These are phyloP conservation scores for Pichia paraexigua DNA, from an alignment of 805 yeast species.

Conservation along the genomic window DNA sequence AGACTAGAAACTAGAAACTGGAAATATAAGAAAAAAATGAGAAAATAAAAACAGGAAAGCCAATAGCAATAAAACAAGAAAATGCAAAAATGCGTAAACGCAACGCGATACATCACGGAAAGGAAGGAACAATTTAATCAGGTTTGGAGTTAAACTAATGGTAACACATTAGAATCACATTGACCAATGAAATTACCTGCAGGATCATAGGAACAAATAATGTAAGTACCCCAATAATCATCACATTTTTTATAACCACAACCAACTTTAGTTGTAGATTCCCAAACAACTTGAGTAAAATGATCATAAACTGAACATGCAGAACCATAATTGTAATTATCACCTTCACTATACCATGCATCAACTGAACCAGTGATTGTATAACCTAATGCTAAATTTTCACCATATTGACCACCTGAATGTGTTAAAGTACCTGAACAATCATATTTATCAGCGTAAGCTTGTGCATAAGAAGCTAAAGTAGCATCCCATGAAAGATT, in stretches of 20 bases:
- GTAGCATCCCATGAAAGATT: constrained; percentile 49
- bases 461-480: constrained; percentile 48
- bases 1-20: too few relatives aligned
- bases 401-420: constrained; percentile 64
- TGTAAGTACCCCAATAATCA: constrained; percentile 46
- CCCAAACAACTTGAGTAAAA: constrained; percentile 75
- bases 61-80: background rate
- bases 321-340: constrained; percentile 41
- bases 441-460: constrained; percentile 45
- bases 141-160: constrained; percentile 9
- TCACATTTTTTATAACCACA: constrained; percentile 51
- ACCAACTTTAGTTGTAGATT: constrained; percentile 49
- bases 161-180: constrained; percentile 30
- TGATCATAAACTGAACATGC: constrained; percentile 50
- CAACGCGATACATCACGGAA: background rate
- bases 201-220: constrained; percentile 70
- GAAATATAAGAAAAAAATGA: too few relatives aligned
- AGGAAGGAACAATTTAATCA: background rate
- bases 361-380: constrained; percentile 47
- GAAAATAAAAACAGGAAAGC: too few relatives aligned
- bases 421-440: constrained; percentile 59
- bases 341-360: constrained; percentile 68
- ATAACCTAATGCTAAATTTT: constrained; percentile 69
- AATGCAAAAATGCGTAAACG: too few relatives aligned
- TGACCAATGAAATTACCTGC: constrained; percentile 64